phyloP scores from a whole-genome alignment of 83 land plant genomes.

The Thuja plicata region DNA sequence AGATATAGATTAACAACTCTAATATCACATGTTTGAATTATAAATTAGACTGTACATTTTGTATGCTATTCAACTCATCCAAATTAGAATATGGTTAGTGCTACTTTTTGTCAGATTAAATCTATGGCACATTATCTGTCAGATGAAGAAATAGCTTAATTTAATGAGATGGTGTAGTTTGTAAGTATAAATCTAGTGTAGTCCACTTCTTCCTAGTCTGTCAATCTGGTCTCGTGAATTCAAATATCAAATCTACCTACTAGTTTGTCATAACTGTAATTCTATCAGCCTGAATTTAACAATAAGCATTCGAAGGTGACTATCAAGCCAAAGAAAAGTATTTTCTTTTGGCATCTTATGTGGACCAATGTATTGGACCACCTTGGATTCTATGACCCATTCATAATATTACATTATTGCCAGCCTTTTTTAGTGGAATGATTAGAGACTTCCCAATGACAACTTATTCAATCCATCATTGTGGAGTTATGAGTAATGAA shows the following conservation, averaged over 20 bases:
- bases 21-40: neutral
- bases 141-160: neutral
- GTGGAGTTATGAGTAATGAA: neutral
- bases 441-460: neutral
- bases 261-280: neutral
- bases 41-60: neutral
- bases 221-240: neutral
- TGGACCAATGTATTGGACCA: neutral
- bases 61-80: neutral
- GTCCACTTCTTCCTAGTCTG: neutral
- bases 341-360: neutral
- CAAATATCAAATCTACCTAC: neutral
- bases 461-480: neutral
- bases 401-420: neutral
- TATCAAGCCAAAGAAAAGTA: neutral
- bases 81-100: neutral
- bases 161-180: neutral
- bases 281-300: neutral
- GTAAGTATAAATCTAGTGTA: neutral
- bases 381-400: neutral
- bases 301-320: neutral
- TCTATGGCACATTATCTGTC: neutral
- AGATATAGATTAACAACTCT: neutral
- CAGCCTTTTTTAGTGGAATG: neutral
- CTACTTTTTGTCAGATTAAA: neutral